Base-by-base conservation (phyloP, 352 stramenopile genomes). In the Phytophthora crassamura region DNA sequence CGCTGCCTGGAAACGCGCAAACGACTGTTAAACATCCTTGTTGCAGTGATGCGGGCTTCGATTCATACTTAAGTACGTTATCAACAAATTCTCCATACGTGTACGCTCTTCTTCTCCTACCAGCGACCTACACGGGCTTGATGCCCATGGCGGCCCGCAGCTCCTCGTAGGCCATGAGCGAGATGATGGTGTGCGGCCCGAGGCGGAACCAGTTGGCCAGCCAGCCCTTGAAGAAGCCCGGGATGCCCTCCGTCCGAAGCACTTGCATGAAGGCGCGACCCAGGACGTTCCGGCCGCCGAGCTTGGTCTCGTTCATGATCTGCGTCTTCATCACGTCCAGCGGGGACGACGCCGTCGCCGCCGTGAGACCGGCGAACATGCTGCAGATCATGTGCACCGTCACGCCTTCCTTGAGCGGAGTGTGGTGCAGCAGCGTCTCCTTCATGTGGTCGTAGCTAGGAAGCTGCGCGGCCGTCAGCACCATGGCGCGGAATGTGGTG, bases 281-380 rank as follows among this genome's bases (percentile, higher is more conserved):
- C 61, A 89, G 62, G 43, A 86, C 58, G 46, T 75, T 72, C 52
- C 63, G 74, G 28, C 68, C 68, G 30, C 70, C 72, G 20, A 64
- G 52, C 28, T 65, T 73, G 34, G 65, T 74, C 49, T 88, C 79
- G 69, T 92, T 88, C 86, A 93, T 93, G 67, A 95, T 89, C 64
- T 91, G 86, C 18, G 82, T 93, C 80, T 95, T 95, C 72, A 93
- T 82, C 22, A 91, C 85, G 69, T 95, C 87, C 16, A 92, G 56
- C 11, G 87, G 87, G 7, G 84, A 90, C 22, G 87, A 93, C 15
- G 80, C 74, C 11, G 78, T 89, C 3, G 82, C 85, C 0, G 84
- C 78, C 43, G 84, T 80, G 30, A 95, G 82, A 5, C 87, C 87
- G 3, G 87, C 87, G 35, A 91, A 80, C 72, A 90, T 89, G 47